Evolutionary conservation across 768 basidiomycete species (phyloP), one percentile per base, ranked within the genome.

Genomic region (Tylopilus cervinicoccineus): DNA sequence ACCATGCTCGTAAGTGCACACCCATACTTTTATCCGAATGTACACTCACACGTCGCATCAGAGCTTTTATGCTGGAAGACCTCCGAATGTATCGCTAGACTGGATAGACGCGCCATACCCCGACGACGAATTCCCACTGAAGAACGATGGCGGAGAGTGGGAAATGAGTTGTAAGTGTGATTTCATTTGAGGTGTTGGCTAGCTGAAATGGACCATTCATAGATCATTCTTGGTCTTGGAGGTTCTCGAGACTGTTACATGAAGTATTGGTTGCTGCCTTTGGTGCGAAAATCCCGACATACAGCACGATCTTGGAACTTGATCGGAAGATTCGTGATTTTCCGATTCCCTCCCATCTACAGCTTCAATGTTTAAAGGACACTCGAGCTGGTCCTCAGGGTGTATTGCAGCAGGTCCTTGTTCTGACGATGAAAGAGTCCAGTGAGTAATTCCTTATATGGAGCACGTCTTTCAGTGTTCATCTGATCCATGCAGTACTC

Each of bases 321-420:
- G 84, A 86, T 62, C 73, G 76, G 31, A 75, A 75, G 48, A 72
- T 86, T 43, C 76, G 84, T 22, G 80, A 84, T 54, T 80, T 83
- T 54, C 65, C 72, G 28, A 71, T 84, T 9, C 81, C 81, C 9
- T 48, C 54, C 1, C 56, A 67, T 24, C 70, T 81, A 52, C 76
- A 76, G 11, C 70, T 74, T n/a, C 59, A 53, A 13, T 53, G 11
- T 65, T 60, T 31, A 32, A 39, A 16, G 10, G 51, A 58, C 54
- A 48, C 32, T 26, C 10, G 59, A 59, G 44, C 45, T 50, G 36
- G 47, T 52, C 27, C 52, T 54, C 28, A 52, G 55, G 9, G 51
- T 54, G 12, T 67, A 17, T 62, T 81, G 59, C 73, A 76, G 49
- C 70, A 73, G 3, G 73, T 75, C 56, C 59, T 74, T 11, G 63